phyloP scores from a whole-genome alignment of 371 early-diverging fungal species.

The Mortierella sp. region DNA sequence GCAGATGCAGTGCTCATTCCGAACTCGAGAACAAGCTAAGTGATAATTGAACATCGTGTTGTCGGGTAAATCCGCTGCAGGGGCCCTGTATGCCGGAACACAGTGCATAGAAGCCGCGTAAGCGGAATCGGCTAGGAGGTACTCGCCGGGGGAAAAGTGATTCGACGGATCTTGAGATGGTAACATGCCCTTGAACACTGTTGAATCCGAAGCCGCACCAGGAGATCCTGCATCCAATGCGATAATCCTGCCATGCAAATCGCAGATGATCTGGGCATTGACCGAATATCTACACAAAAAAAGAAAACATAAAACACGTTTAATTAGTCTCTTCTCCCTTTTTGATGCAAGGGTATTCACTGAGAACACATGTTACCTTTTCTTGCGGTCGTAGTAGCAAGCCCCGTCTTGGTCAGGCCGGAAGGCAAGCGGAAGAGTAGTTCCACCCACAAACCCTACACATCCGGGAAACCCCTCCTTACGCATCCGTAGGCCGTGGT shows the following conservation, averaged over 20 bases:
- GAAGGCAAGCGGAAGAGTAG: slow-evolving; percentile 12
- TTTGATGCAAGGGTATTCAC: no score
- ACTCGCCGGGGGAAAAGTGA: slow-evolving; percentile 21
- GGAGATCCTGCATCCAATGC: slow-evolving; percentile 12
- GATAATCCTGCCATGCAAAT: slow-evolving; percentile 19
- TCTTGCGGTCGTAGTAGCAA: slow-evolving; percentile 13
- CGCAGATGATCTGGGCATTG: slow-evolving; percentile 17
- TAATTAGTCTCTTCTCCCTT: no score
- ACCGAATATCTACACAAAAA: no score
- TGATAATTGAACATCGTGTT: slow-evolving; percentile 20
- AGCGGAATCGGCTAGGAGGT: slow-evolving; percentile 26
- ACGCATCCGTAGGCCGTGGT: slow-evolving; percentile 17
- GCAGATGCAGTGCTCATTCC: slow-evolving; percentile 28
- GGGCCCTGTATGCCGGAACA: slow-evolving; percentile 21
- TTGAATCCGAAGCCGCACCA: slow-evolving; percentile 20
- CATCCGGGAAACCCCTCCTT: slow-evolving; percentile 34
- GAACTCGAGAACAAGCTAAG: slow-evolving; percentile 18
- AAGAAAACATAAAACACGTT: no score
- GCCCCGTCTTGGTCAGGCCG: slow-evolving; percentile 13
- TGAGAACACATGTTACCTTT: no score
- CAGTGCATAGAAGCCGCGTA: slow-evolving; percentile 7
- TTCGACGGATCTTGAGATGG: background rate
- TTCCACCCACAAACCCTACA: slow-evolving; percentile 27
- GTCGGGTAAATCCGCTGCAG: slow-evolving; percentile 12
- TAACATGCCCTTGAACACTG: slow-evolving; percentile 13